Evolutionary conservation across 257 asterid species (phyloP).

Genomic region (Ehretia macrophylla): DNA sequence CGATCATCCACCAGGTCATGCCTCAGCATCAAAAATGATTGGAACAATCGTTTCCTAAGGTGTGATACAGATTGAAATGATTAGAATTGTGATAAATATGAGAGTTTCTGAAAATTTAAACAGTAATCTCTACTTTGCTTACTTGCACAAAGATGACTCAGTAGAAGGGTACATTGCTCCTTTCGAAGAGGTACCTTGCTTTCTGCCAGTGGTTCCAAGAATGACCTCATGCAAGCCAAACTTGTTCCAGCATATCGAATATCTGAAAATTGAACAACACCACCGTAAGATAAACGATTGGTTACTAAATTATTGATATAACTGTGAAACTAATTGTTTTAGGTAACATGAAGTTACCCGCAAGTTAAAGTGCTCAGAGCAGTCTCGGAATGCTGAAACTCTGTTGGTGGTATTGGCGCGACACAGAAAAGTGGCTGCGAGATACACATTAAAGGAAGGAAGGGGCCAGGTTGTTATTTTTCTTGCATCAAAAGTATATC

Average conservation of each 20-base stretch:
- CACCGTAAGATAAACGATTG: constrained; percentile 2
- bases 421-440: constrained; percentile 57
- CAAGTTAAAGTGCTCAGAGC: constrained; percentile 84
- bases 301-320: background rate
- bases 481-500: background rate
- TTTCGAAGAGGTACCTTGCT: constrained; percentile 94
- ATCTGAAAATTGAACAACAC: constrained; percentile 35
- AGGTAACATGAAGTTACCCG: constrained; percentile 43
- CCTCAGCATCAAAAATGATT: constrained; percentile 40
- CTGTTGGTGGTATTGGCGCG: constrained; percentile 70
- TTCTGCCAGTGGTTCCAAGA: constrained; percentile 95
- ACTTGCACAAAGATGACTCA: constrained; percentile 89
- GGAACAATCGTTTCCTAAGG: constrained; percentile 65
- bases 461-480: background rate
- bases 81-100: background rate
- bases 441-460: background rate
- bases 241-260: constrained; percentile 86
- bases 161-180: constrained; percentile 81
- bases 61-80: background rate
- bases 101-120: background rate
- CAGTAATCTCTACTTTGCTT: constrained; percentile 14
- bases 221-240: constrained; percentile 84
- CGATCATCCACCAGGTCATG: constrained; percentile 21
- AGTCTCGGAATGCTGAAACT: constrained; percentile 86
- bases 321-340: background rate